Evolutionary conservation across 2,329 filamentous ascomycete species (phyloP), one percentile per base, ranked within the genome.

Genomic region (Colletotrichum noveboracense): DNA sequence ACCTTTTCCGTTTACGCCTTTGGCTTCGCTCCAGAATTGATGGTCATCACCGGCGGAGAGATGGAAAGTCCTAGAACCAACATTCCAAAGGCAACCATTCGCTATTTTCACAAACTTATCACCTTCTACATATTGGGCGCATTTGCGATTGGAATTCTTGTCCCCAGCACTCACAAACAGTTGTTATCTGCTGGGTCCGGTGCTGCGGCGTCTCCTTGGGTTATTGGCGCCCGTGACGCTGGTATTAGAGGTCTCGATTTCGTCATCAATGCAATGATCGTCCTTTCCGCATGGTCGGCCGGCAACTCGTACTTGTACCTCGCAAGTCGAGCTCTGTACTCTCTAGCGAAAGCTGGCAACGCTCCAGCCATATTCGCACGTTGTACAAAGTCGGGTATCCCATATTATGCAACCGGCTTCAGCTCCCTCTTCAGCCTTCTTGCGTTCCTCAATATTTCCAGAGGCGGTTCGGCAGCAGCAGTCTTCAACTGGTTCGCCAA

Each of bases 401-500:
- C 85, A 4, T 86, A 84, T 84, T 80, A 85, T 5, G 82, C 85
- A 12, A 61, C 89, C 85, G 7, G 82, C 13, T 82, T 90, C 32
- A 90, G 90, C 1, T 87, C 93, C 74, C 79, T 88, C 3, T 89
- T 95, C 74, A 88, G 91, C 8, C 87, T 93, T 16, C 85, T 95
- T 28, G 89, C 89, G 14, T 95, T 94, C 81, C 48, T 68, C 16
- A 92, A 93, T 79, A 87, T 94, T 28, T 89, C 89, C 78, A 82
- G 85, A 70, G 88, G 91, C 1, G 86, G 43, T 48, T 48, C 43
- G n/a, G 43, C 43, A 48, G 43, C 90, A 3, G 88, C 91, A 38
- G 93, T 94, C 18, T 91, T 91, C 82, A 89, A 89, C 79, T 91
- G 90, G 90, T 89, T 91, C 78, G 87, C 90, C 78, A 90, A 89